A percentile compares a stretch with the other conserved stretches of the same genome.
These are phyloP conservation scores for Coffea eugenioides DNA, from an alignment of 257 asterid species.

Conservation along the genomic window DNA sequence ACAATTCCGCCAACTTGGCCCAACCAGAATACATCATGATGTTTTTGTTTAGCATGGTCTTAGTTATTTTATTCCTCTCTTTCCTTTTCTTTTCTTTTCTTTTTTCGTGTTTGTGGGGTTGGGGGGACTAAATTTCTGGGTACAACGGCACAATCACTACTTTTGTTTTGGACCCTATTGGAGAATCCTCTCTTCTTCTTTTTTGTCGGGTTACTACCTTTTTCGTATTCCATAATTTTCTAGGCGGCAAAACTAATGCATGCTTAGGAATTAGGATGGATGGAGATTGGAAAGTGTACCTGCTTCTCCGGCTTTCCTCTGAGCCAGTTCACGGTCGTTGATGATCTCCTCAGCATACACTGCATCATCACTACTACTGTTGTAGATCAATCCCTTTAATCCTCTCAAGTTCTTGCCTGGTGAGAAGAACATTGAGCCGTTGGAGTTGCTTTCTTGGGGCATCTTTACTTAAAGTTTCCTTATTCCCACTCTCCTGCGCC, in stretches of 20 bases:
- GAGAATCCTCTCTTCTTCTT: not conserved
- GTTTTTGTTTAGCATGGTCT: conserved; percentile 11
- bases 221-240: conserved; percentile 5
- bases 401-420: conserved; percentile 74
- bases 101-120: no score
- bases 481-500: not conserved
- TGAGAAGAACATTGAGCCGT: conserved; percentile 39
- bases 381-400: conserved; percentile 46
- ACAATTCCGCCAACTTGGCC: conserved; percentile 14
- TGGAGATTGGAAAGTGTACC: conserved; percentile 30
- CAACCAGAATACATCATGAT: conserved; percentile 43
- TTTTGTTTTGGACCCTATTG: conserved; percentile 21
- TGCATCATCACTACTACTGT: conserved; percentile 25
- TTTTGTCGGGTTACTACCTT: no score
- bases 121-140: conserved; percentile 15
- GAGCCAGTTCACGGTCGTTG: conserved; percentile 74
- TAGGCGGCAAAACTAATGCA: conserved; percentile 15
- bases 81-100: not conserved
- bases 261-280: not conserved
- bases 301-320: conserved; percentile 86
- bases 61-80: conserved; percentile 7
- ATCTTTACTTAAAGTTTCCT: conserved; percentile 21
- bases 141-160: conserved; percentile 30
- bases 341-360: conserved; percentile 53
- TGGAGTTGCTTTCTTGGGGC: conserved; percentile 59